A percentile compares a stretch with the other conserved stretches of the same genome.
These are phyloP conservation scores for Hypoxylon trugodes DNA, from an alignment of 495 filamentous ascomycete species.

Conservation along the genomic window DNA sequence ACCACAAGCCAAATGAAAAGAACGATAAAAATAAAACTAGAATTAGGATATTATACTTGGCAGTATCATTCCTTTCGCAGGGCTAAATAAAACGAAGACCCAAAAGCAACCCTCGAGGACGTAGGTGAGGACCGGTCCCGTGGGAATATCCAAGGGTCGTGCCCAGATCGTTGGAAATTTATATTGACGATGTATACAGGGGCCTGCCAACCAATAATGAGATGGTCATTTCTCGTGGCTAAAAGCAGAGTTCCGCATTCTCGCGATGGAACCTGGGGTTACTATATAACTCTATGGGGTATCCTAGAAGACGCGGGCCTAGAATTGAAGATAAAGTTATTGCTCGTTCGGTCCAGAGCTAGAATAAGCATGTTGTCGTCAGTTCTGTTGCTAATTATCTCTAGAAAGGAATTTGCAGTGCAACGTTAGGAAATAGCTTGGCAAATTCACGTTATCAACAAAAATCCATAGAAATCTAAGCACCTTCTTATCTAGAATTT, in stretches of 20 bases:
- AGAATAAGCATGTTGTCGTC: background rate
- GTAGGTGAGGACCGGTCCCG: slow-evolving; percentile 1
- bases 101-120: background rate
- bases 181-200: slow-evolving; percentile 15
- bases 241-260: slow-evolving; percentile 29
- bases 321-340: slow-evolving; percentile 23
- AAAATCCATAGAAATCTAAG: background rate
- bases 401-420: background rate
- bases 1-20: background rate
- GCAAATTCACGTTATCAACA: slow-evolving; percentile 1
- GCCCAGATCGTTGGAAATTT: slow-evolving; percentile 18
- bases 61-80: background rate
- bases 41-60: slow-evolving; percentile 1
- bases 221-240: slow-evolving; percentile 19
- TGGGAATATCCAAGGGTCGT: background rate
- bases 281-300: slow-evolving; percentile 4
- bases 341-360: background rate
- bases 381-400: slow-evolving; percentile 3
- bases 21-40: background rate
- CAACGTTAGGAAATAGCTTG: background rate
- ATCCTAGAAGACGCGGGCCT: slow-evolving; percentile 2
- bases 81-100: slow-evolving; percentile 6
- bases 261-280: slow-evolving; percentile 20
- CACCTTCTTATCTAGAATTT: slow-evolving; percentile 7
- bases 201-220: slow-evolving; percentile 11